Percentiles rank a stretch among this genome's conserved stretches.
Evolutionary conservation across 495 filamentous ascomycete species (phyloP).

Genomic region (Sporormia fimetaria): DNA sequence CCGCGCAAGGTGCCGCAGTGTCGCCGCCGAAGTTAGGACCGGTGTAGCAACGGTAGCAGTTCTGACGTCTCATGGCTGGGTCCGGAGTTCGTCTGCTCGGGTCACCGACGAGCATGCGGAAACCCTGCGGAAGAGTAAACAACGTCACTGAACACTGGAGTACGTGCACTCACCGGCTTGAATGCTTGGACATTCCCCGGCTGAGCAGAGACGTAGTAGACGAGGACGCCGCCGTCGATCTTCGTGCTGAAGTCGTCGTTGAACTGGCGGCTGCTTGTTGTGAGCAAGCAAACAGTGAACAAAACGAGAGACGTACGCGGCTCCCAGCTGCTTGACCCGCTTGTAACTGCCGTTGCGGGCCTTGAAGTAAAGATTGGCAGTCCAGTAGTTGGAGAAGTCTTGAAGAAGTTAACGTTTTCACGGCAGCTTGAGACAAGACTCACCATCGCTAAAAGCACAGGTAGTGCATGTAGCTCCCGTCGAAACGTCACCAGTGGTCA

Average conservation of each 20-base stretch:
- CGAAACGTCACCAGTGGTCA: conserved; percentile 16
- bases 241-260: conserved; percentile 37
- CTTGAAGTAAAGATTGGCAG: conserved; percentile 22
- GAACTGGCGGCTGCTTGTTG: conserved; percentile 30
- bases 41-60: conserved; percentile 18
- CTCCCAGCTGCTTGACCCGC: conserved; percentile 13
- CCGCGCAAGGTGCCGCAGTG: conserved; percentile 21
- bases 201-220: conserved; percentile 16
- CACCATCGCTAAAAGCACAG: conserved; percentile 9
- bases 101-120: conserved; percentile 20
- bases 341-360: conserved; percentile 20
- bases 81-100: conserved; percentile 6
- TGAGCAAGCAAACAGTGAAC: neutral
- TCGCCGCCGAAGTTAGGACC: conserved; percentile 20
- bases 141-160: neutral
- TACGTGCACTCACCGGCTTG: conserved; percentile 7
- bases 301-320: conserved; percentile 5
- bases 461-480: conserved; percentile 12
- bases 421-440: neutral
- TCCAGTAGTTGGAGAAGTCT: conserved; percentile 18
- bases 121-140: conserved; percentile 14
- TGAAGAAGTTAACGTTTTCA: too few relatives aligned
- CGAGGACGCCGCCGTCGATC: conserved; percentile 23
- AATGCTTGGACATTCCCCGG: conserved; percentile 37
- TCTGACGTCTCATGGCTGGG: conserved; percentile 10